phyloP scores from a whole-genome alignment of 73 alveolate species.

The Blepharisma stoltei region DNA sequence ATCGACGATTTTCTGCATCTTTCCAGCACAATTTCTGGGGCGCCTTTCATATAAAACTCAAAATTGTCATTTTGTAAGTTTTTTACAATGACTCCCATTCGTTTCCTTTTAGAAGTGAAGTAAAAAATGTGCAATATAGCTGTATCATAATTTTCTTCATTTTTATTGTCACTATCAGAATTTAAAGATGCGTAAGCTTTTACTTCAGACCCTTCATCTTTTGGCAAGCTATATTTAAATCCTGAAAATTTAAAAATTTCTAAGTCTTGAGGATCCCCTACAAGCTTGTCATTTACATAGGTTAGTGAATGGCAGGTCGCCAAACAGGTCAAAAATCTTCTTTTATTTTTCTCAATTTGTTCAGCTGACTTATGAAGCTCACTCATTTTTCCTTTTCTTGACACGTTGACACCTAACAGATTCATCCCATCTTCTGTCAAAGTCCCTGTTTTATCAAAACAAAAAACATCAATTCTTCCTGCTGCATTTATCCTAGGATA shows the following conservation, averaged over 20 bases:
- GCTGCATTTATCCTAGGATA: slow-evolving; percentile 87
- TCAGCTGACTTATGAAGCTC: background rate
- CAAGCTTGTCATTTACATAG: slow-evolving; percentile 37
- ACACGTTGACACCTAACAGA: slow-evolving; percentile 56
- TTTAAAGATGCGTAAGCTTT: background rate
- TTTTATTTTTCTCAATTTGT: background rate
- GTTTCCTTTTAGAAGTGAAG: slow-evolving; percentile 53
- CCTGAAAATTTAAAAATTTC: background rate
- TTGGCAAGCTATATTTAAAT: background rate
- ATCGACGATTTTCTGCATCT: slow-evolving; percentile 58
- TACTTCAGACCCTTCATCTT: background rate
- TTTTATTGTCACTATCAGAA: background rate
- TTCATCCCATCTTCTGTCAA: slow-evolving; percentile 95
- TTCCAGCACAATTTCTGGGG: slow-evolving; percentile 81
- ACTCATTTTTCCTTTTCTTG: too few relatives aligned
- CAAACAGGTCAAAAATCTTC: background rate
- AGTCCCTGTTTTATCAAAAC: slow-evolving; percentile 98
- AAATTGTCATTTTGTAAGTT: slow-evolving; percentile 25
- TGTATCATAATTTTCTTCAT: background rate
- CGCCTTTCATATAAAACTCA: slow-evolving; percentile 65
- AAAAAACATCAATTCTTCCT: slow-evolving; percentile 86
- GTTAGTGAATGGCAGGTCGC: slow-evolving; percentile 90
- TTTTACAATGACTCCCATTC: slow-evolving; percentile 59
- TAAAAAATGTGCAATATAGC: slow-evolving; percentile 52
- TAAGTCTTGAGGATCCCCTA: slow-evolving; percentile 1